phyloP scores from a whole-genome alignment of 2,329 filamentous ascomycete genomes.

The Phoma sp. region DNA sequence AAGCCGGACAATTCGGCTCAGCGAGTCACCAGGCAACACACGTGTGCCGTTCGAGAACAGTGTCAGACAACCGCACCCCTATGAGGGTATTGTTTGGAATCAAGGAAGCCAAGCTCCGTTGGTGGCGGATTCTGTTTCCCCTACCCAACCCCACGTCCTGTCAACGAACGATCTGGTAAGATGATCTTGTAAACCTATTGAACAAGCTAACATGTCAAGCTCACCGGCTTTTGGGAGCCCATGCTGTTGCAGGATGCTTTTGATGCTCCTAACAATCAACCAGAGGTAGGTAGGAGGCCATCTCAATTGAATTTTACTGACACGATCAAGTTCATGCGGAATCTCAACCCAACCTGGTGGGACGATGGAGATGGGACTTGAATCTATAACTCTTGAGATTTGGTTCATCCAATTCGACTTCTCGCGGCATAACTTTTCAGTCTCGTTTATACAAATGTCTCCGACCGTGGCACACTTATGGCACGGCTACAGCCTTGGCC shows the following conservation, averaged over 20 bases:
- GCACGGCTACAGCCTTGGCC: too few relatives aligned
- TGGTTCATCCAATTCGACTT: too few relatives aligned
- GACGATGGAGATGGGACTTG: neutral
- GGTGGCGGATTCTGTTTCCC: neutral
- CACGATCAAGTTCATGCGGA: neutral
- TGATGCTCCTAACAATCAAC: neutral
- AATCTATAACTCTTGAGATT: too few relatives aligned
- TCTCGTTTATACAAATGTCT: neutral
- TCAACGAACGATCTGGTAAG: conserved; percentile 1
- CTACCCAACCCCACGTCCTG: neutral
- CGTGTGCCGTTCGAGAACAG: neutral
- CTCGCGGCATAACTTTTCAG: too few relatives aligned
- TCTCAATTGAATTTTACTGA: neutral
- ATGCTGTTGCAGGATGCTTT: conserved; percentile 7
- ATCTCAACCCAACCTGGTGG: neutral
- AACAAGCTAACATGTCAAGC: neutral
- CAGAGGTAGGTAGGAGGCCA: neutral
- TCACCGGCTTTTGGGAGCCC: conserved; percentile 5
- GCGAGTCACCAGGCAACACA: neutral
- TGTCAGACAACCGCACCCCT: neutral
- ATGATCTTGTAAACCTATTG: neutral
- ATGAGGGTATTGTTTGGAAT: neutral
- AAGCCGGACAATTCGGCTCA: neutral
- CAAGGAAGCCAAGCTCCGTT: neutral
- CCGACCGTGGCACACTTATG: neutral